These are phyloP conservation scores for Catharanthus roseus DNA, from an alignment of 257 asterid genomes.

Conservation along the genomic window DNA sequence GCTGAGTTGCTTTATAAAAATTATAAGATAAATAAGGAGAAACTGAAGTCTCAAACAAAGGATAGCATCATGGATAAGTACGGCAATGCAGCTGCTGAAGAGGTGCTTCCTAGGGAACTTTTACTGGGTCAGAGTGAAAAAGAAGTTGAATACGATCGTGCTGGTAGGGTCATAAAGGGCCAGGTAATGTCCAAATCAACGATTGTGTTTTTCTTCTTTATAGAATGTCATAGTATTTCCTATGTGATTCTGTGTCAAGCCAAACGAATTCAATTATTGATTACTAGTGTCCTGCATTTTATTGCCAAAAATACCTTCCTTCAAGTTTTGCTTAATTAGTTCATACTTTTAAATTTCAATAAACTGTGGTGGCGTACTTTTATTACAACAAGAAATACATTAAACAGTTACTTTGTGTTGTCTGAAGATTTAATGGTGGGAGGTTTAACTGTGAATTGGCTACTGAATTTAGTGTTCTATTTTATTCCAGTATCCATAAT, in stretches of 20 bases:
- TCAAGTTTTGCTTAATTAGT: background rate
- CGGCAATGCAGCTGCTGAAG: slow-evolving; percentile 93
- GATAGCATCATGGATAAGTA: slow-evolving; percentile 83
- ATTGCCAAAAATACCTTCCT: background rate
- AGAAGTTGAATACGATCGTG: slow-evolving; percentile 89
- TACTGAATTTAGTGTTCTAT: background rate
- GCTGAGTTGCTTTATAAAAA: slow-evolving; percentile 85
- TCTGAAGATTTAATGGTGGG: background rate
- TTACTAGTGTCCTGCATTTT: background rate
- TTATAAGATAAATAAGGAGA: slow-evolving; percentile 72
- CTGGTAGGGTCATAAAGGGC: slow-evolving; percentile 92
- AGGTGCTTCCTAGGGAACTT: slow-evolving; percentile 76
- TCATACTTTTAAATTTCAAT: background rate
- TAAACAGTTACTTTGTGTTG: background rate
- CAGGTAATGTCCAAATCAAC: slow-evolving; percentile 47
- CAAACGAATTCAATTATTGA: background rate
- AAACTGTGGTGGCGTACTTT: background rate
- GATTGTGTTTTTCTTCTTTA: background rate
- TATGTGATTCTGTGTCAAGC: background rate
- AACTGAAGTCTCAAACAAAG: slow-evolving; percentile 71
- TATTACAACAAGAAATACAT: background rate
- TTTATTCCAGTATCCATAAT: background rate
- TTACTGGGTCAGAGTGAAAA: slow-evolving; percentile 86
- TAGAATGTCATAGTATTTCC: background rate
- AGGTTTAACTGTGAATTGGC: background rate